Percentiles rank a stretch among this genome's conserved stretches.
Evolutionary conservation across 306 rosid genomes (phyloP).

Genomic region (Vigna mungo): DNA sequence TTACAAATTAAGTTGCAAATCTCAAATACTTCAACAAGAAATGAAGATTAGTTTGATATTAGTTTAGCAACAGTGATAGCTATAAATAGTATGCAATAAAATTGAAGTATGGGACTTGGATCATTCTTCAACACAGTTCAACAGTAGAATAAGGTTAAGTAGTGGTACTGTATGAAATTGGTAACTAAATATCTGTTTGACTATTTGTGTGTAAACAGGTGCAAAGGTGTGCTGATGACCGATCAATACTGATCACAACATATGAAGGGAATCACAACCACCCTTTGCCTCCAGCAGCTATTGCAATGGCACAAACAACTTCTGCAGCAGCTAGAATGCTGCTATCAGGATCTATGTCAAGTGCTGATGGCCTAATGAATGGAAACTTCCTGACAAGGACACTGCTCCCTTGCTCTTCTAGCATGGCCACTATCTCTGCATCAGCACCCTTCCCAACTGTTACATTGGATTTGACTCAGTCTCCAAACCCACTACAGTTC

Average conservation of each 20-base stretch:
- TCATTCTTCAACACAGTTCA: not conserved
- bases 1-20: constrained; percentile 21
- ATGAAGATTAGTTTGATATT: not conserved
- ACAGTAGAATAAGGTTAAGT: not conserved
- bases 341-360: constrained; percentile 88
- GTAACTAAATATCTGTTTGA: not conserved
- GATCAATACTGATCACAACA: constrained; percentile 75
- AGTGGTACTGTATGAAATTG: constrained; percentile 6
- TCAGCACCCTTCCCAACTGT: constrained; percentile 97
- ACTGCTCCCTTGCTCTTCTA: constrained; percentile 78
- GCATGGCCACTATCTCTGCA: constrained; percentile 94
- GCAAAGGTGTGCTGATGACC: constrained; percentile 91
- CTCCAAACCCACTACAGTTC: constrained; percentile 68
- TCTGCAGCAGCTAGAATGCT: constrained; percentile 81
- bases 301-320: constrained; percentile 87
- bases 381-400: constrained; percentile 73
- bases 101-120: constrained; percentile 15
- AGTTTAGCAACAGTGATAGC: not conserved
- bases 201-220: constrained; percentile 55
- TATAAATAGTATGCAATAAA: not conserved
- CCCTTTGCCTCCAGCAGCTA: constrained; percentile 88
- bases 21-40: not conserved
- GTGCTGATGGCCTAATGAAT: constrained; percentile 74
- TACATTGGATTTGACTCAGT: constrained; percentile 83
- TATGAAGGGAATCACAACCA: constrained; percentile 95